Conservation (phyloP, 2,329 filamentous ascomycete genomes). For the Trichoderma cornu-damae region DNA sequence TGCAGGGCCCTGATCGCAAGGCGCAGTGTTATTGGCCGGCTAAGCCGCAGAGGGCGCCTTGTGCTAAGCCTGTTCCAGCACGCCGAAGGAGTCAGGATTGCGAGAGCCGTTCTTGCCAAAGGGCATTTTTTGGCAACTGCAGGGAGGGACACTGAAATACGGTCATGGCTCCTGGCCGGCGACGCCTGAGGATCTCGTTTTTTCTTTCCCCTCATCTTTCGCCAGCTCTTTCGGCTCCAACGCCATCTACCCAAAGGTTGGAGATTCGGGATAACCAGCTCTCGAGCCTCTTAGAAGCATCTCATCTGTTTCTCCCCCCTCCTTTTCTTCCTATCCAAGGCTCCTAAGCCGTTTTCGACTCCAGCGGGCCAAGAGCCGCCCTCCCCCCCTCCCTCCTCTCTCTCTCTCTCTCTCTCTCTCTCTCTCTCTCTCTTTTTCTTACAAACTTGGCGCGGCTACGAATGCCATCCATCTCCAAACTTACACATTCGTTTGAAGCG, state of each 20-base stretch:
- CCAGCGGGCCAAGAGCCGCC: conserved; percentile 16
- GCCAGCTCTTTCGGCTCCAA: not conserved
- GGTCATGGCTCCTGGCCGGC: conserved; percentile 31
- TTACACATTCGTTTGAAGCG: conserved; percentile 7
- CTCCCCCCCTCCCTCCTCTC: not conserved
- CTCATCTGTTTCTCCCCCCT: not conserved
- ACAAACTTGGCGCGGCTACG: conserved; percentile 18
- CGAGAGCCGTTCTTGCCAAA: conserved; percentile 20
- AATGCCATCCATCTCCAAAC: not conserved
- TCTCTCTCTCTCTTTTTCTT: not conserved
- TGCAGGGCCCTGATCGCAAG: conserved; percentile 10
- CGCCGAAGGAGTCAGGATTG: conserved; percentile 42
- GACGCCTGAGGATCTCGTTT: conserved; percentile 31
- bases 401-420: not conserved
- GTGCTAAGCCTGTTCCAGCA: conserved; percentile 39
- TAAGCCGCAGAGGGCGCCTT: conserved; percentile 5
- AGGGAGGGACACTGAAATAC: conserved; percentile 33
- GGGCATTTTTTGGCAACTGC: conserved; percentile 5
- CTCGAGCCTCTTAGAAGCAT: not conserved
- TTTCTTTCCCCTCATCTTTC: conserved; percentile 16
- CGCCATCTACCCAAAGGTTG: not conserved
- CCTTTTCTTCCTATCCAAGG: not conserved
- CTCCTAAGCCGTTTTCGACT: not conserved
- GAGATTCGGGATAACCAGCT: not conserved
- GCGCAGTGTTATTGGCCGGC: conserved; percentile 28